Evolutionary conservation across 768 basidiomycete species (phyloP).

Genomic region (Boletus tomentosulus): DNA sequence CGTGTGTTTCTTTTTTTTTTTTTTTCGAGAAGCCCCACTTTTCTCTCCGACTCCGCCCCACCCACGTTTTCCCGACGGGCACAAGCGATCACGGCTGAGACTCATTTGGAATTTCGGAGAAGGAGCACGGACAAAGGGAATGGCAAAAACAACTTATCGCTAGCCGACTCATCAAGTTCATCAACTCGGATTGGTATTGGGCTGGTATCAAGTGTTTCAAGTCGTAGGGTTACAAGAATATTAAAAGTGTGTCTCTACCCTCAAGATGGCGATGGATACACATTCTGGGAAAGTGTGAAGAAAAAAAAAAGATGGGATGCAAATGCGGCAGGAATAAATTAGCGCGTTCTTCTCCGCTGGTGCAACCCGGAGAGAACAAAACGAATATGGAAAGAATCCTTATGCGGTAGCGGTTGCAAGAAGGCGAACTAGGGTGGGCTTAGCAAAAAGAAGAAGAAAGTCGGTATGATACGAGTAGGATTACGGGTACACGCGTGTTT

Average conservation of each 20-base stretch:
- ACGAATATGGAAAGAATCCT: slow-evolving; percentile 14
- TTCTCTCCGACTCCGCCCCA: slow-evolving; percentile 9
- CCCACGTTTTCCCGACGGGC: slow-evolving; percentile 6
- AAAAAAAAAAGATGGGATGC: slow-evolving; percentile 13
- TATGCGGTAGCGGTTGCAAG: slow-evolving; percentile 25
- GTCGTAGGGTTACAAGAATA: slow-evolving; percentile 20
- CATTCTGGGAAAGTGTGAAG: slow-evolving; percentile 1
- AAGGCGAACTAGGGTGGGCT: slow-evolving; percentile 29
- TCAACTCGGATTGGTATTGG: slow-evolving; percentile 5
- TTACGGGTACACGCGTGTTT: slow-evolving; percentile 31
- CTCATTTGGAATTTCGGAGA: neutral
- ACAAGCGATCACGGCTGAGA: neutral
- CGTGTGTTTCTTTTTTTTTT: neutral
- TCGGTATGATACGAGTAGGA: slow-evolving; percentile 34
- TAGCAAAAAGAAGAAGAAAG: slow-evolving; percentile 11
- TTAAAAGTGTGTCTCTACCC: neutral
- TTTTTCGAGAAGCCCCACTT: slow-evolving; percentile 1
- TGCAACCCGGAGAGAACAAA: slow-evolving; percentile 19
- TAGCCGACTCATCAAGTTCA: neutral
- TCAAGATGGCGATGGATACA: neutral
- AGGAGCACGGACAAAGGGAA: too few relatives aligned
- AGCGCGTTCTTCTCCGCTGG: slow-evolving; percentile 19
- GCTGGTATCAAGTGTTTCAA: slow-evolving; percentile 20
- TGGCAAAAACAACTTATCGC: neutral
- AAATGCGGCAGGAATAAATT: slow-evolving; percentile 22